A percentile compares a stretch with the other conserved stretches of the same genome.
These are phyloP conservation scores for Arabidopsis lyrata DNA, from an alignment of 441 rosid species.

Conservation along the genomic window DNA sequence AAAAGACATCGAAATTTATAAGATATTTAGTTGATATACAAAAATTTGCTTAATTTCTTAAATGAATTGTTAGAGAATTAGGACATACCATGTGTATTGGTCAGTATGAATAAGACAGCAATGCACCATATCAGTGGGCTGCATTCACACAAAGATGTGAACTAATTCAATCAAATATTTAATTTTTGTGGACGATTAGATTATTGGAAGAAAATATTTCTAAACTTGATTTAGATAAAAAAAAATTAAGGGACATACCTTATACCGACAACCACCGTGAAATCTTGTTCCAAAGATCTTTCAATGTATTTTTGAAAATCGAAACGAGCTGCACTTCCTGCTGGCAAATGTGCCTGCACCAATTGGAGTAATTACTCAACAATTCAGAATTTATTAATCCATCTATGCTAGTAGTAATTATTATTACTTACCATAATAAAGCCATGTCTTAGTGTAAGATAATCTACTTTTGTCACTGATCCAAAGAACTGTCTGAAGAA, in stretches of 20 bases:
- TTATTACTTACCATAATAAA: conserved; percentile 62
- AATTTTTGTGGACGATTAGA: not conserved
- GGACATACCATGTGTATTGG: conserved; percentile 76
- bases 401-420: not conserved
- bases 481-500: conserved; percentile 95
- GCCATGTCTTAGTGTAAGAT: conserved; percentile 88
- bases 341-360: conserved; percentile 89
- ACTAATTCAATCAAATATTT: not conserved
- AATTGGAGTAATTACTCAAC: not conserved
- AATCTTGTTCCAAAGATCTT: conserved; percentile 90
- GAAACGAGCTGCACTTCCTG: conserved; percentile 72
- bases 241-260: conserved; percentile 51
- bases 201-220: not conserved
- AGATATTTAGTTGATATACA: not conserved
- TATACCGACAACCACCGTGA: conserved; percentile 89
- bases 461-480: conserved; percentile 90
- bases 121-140: conserved; percentile 81
- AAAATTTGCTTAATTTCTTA: not conserved
- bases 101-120: conserved; percentile 72
- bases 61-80: conserved; percentile 4
- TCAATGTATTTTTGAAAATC: conserved; percentile 86
- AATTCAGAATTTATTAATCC: not conserved
- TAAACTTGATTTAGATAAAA: not conserved
- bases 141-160: conserved; percentile 45
- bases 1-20: not conserved